Evolutionary conservation across 495 filamentous ascomycete genomes (phyloP).

Genomic region (Entonaema liquescens): DNA sequence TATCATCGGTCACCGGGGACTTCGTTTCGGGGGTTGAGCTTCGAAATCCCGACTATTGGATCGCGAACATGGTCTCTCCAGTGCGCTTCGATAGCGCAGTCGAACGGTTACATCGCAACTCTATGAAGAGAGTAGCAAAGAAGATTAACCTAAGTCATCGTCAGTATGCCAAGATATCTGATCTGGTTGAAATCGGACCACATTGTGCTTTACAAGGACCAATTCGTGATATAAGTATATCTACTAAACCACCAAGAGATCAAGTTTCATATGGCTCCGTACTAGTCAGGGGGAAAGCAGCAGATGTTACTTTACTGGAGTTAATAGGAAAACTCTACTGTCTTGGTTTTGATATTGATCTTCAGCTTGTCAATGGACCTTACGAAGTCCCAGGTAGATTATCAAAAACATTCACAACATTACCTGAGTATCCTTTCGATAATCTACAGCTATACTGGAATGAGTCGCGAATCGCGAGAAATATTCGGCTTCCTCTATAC

Average conservation of each 20-base stretch:
- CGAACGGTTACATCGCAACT: constrained; percentile 7
- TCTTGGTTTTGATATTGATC: constrained; percentile 41
- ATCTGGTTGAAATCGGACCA: constrained; percentile 64
- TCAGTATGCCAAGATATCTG: background rate
- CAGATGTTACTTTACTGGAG: constrained; percentile 26
- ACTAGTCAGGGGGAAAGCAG: constrained; percentile 7
- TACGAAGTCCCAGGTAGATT: too few species aligned
- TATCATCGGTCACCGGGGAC: background rate
- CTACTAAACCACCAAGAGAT: background rate
- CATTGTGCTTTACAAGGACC: constrained; percentile 63
- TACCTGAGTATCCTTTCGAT: constrained; percentile 53
- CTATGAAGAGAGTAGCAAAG: too few species aligned
- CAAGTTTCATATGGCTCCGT: constrained; percentile 18
- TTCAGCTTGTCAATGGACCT: constrained; percentile 17
- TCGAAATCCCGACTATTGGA: constrained; percentile 47
- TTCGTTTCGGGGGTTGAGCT: background rate
- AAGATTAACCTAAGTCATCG: too few species aligned
- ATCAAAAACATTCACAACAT: constrained; percentile 22
- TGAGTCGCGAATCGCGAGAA: constrained; percentile 50
- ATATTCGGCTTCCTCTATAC: constrained; percentile 37
- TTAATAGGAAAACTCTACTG: constrained; percentile 46
- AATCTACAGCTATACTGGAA: constrained; percentile 51
- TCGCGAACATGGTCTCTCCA: constrained; percentile 53
- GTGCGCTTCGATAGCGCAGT: constrained; percentile 53
- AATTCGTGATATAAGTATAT: constrained; percentile 51